Evolutionary conservation across 345 rosid species (phyloP).

Genomic region (Conringia planisiliqua): DNA sequence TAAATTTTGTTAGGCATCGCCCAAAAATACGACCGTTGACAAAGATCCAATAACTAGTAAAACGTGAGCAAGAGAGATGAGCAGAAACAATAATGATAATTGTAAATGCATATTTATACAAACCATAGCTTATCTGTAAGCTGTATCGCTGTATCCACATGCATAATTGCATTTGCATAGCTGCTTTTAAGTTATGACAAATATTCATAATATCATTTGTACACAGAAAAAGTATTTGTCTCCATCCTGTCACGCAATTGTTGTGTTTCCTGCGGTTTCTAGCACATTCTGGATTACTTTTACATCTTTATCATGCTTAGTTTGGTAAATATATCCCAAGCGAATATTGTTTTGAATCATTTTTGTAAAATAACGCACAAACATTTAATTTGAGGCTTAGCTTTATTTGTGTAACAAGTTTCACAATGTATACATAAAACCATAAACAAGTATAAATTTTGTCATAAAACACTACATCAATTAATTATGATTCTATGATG

Average conservation of each 20-base stretch:
- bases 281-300: neutral
- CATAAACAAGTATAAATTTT: neutral
- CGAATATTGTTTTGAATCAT: neutral
- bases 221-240: conserved; percentile 11
- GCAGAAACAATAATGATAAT: neutral
- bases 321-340: neutral
- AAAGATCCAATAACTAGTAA: conserved; percentile 4
- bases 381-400: neutral
- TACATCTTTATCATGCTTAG: neutral
- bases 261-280: neutral
- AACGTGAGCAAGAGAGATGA: conserved; percentile 3
- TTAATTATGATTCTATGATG: neutral
- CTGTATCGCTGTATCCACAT: neutral
- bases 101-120: neutral
- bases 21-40: conserved; percentile 16
- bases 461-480: neutral
- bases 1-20: neutral
- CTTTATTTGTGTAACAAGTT: neutral
- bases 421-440: neutral
- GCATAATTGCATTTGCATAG: neutral
- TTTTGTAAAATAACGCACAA: neutral
- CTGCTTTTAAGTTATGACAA: neutral
- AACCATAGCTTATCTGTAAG: neutral
- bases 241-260: neutral
- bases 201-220: neutral